Base-by-base conservation (phyloP, 1,284 basidiomycete species). In the Vanrija sp. region DNA sequence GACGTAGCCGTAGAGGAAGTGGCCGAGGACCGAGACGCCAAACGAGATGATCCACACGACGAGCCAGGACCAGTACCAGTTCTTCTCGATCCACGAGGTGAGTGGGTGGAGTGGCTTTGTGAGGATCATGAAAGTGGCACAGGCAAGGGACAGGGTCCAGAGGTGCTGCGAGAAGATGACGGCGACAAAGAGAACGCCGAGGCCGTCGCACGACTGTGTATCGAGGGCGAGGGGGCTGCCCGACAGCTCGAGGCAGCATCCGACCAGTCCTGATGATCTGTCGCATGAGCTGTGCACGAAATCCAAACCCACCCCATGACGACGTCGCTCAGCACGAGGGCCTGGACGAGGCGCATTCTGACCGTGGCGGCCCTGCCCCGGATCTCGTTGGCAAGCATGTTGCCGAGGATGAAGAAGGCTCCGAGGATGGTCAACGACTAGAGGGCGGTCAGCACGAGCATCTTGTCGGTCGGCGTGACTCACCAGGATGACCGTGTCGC, bases 61-160 rank as follows among this genome's bases (percentile, higher is more conserved):
- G 3, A 64, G 55, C 62, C 72, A 73, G 2, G 68, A 54, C 47
- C 57, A 66, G 46, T 57, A 61, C 75, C 75, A 77, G 18, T 64
- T 57, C 42, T 65, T 65, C 49, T 77, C 75, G 24, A 77, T 52
- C 39, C 62, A 56, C 4, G 68, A 51, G 0, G 76, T 77, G n/a
- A 68, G 22, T 18, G 37, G 22, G 49, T 70, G 66, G 16, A 77
- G 58, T 2, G 76, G 76, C 71, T 75, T 56, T 8, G 38, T 70
- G 35, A 77, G 65, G 53, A 77, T 76, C 63, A 77, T 66, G 53
- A 71, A 77, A 0, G 76, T 77, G 8, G 68, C 66, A 20, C 72
- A 54, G 7, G 75, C 75, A 3, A 77, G 61, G 6, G 61, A 45
- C 10, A 77, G 57, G 7, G 75, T 77, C 73, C 75, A 77, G 16